Evolutionary conservation across 768 basidiomycete species (phyloP), one percentile per base, ranked within the genome.

Genomic region (Thelephora aurantiotincta): DNA sequence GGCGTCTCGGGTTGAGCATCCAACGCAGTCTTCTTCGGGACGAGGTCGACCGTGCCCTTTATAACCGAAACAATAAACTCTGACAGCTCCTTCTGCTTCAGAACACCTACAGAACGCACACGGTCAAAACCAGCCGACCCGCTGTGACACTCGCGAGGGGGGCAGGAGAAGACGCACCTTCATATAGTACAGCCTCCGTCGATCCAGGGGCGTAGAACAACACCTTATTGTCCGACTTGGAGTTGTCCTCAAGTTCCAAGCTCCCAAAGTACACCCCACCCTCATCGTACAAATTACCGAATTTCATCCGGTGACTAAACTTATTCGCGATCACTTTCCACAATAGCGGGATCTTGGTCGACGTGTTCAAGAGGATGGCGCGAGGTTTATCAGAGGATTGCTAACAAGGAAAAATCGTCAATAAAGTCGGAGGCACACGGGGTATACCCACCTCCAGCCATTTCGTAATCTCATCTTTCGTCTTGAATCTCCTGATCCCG

Each of bases 251-350:
- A 36, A 65, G 68, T 52, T 78, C 75, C 41, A 78, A 66, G 36
- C 76, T 71, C 6, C n/a, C 20, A 20, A 20, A 38, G 20, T n/a
- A 38, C 48, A 67, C 69, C 18, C 79, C 83, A 43, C 80, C 71
- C 20, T 76, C 72, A 63, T 87, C 84, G 33, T 74, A 74, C 55
- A 80, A 75, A 23, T 72, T 68, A 1, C 70, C 81, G 52, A 89
- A 77, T 22, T 66, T 69, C 9, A 90, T 66, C 52, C 75, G 65
- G 38, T 75, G 75, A 48, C 69, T 58, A 64, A 79, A 89, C 53
- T 78, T 82, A 58, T 86, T 84, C 19, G 73, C 76, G 22, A 91
- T 72, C 18, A 83, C 78, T 54, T 81, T 75, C 88, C 87, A 91
- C 35, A 90, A 67, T 11, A 90, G 63, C 1, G 88, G 89, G 41